A percentile compares a stretch with the other conserved stretches of the same genome.
phyloP scores from a whole-genome alignment of 805 yeast genomes.

The Pichia insulana region DNA sequence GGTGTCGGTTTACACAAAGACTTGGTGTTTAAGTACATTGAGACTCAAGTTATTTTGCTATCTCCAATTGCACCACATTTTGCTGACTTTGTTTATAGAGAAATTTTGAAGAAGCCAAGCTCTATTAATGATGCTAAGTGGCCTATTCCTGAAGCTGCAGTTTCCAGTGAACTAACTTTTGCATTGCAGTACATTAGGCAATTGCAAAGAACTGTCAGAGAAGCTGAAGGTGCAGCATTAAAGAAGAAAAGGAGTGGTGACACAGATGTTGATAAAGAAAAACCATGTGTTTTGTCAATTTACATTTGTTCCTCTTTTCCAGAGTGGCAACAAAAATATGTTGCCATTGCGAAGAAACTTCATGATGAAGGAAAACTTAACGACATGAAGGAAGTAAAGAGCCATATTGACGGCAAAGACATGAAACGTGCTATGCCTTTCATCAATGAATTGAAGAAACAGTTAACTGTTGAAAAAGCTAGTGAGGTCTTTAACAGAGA shows the following conservation, averaged over 20 bases:
- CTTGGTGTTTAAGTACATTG: conserved; percentile 73
- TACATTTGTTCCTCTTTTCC: conserved; percentile 73
- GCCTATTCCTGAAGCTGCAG: conserved; percentile 69
- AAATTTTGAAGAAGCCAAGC: conserved; percentile 55
- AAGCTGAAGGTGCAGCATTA: conserved; percentile 83
- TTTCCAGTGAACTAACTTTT: conserved; percentile 52
- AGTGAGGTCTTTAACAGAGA: conserved; percentile 83
- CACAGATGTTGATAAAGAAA: conserved; percentile 62
- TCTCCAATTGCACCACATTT: conserved; percentile 96
- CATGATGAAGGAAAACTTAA: conserved; percentile 56
- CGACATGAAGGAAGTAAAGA: conserved; percentile 56
- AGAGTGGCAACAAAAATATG: conserved; percentile 55
- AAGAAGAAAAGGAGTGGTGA: conserved; percentile 80
- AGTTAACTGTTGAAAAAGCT: conserved; percentile 63
- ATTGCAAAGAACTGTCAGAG: conserved; percentile 79
- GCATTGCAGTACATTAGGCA: conserved; percentile 74
- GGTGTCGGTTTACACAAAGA: conserved; percentile 71
- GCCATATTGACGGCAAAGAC: conserved; percentile 66
- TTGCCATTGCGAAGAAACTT: conserved; percentile 64
- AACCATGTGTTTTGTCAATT: conserved; percentile 66
- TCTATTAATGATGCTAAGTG: conserved; percentile 66
- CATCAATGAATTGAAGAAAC: conserved; percentile 75
- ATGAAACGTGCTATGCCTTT: conserved; percentile 99
- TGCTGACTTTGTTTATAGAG: conserved; percentile 83
- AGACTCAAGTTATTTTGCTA: conserved; percentile 72